These are phyloP conservation scores for Leucoagaricus sp. DNA, from an alignment of 1,284 basidiomycete genomes.

Conservation along the genomic window DNA sequence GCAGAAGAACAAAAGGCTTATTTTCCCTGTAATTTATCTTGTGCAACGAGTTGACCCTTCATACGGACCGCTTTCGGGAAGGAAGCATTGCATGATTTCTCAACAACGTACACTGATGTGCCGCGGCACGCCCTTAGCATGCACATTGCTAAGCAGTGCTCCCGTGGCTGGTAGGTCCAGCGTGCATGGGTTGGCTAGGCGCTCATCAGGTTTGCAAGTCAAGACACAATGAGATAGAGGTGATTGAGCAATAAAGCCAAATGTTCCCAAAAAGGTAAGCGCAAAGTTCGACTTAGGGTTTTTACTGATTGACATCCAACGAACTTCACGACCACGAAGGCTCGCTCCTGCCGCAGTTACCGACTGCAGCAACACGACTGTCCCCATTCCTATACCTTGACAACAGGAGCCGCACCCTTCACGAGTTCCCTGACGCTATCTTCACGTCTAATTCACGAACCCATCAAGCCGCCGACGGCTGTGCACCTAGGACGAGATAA, in stretches of 20 bases:
- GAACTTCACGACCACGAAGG: conserved; percentile 11
- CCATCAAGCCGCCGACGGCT: too few species aligned
- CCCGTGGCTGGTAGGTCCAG: too few species aligned
- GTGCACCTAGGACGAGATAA: neutral
- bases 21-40: too few species aligned
- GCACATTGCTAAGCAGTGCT: too few species aligned
- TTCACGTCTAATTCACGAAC: conserved; percentile 14
- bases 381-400: neutral
- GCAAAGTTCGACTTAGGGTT: conserved; percentile 5
- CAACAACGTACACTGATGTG: too few species aligned
- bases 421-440: neutral
- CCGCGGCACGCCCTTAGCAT: too few species aligned
- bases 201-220: neutral
- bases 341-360: neutral
- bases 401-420: neutral
- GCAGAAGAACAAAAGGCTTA: too few species aligned
- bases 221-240: neutral
- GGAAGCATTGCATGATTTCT: too few species aligned
- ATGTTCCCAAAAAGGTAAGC: neutral
- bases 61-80: too few species aligned
- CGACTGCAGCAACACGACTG: neutral
- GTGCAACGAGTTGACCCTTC: too few species aligned
- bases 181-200: too few species aligned
- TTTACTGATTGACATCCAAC: conserved; percentile 11
- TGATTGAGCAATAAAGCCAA: conserved; percentile 9